Evolutionary conservation across 768 basidiomycete species (phyloP), one percentile per base, ranked within the genome.

Genomic region (Wakefieldia striispora): DNA sequence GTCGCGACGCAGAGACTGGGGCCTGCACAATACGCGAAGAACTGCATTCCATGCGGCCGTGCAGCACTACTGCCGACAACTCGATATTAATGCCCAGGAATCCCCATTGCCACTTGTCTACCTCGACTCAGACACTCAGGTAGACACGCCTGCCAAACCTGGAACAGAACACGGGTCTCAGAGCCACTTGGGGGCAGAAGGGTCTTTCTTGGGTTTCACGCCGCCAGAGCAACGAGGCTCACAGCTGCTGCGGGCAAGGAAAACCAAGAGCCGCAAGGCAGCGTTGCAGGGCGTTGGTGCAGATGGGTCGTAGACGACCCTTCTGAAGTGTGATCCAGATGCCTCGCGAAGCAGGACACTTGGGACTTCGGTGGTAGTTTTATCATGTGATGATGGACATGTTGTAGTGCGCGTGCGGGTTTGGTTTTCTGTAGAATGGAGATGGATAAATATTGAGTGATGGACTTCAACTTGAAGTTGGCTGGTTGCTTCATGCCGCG

Each of bases 41-140:
- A 91, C 88, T 1, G 84, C 88, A 3, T 91, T 91, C 72, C 81
- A 88, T 60, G 86, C 86, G 9, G 88, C 89, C 1, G 83, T 82
- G 19, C 81, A 88, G 57, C 77, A 83, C 57, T 90, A 84, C 64
- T 86, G 79, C 59, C 78, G 74, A 46, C 79, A 87, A 60, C 77
- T 90, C 9, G 83, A 79, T 29, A 88, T 91, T 58, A 70, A 70
- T 19, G 81, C 78, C 54, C 74, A 72, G 66, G 76, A 80, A 58
- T 75, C 87, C 2, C 73, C 83, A 14, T 68, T 84, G 44, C 88
- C 88, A 11, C 60, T 91, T 55, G 71, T 76, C 36, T 82, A 73
- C 58, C 67, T 66, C 34, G 62, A 71, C 39, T 48, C 54, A 17
- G 61, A 63, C 17, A 50, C 46, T 7, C 50, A 55, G 23, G 46